Percentiles rank a stretch among this genome's conserved stretches.
Evolutionary conservation across 495 filamentous ascomycete genomes (phyloP).

Genomic region (Annulohypoxylon bovei): DNA sequence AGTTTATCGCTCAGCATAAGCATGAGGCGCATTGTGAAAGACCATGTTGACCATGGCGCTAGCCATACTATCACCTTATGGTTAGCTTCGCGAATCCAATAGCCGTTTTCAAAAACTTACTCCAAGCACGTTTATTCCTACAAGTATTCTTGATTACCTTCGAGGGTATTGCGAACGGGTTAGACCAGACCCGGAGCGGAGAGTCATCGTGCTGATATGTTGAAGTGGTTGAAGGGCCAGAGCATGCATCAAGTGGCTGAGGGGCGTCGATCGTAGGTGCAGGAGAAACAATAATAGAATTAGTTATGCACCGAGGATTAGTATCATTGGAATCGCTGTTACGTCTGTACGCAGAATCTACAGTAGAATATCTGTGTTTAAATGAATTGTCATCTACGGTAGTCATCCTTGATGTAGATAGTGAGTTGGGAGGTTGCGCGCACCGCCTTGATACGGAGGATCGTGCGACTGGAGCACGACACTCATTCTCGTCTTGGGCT

Average conservation of each 20-base stretch:
- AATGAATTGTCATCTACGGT: neutral
- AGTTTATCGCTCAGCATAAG: constrained; percentile 5
- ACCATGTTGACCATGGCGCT: constrained; percentile 7
- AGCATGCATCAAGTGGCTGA: neutral
- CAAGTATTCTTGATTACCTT: constrained; percentile 8
- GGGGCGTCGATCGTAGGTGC: neutral
- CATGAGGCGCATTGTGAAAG: constrained; percentile 8
- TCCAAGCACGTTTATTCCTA: constrained; percentile 6
- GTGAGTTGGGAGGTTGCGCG: neutral
- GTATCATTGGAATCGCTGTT: neutral
- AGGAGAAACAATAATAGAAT: constrained; percentile 5
- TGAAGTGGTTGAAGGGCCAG: neutral
- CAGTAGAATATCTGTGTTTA: neutral
- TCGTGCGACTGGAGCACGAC: neutral
- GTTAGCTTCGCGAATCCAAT: neutral
- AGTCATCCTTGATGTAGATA: neutral
- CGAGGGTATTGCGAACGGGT: neutral
- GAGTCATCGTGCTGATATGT: neutral
- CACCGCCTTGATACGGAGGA: no score
- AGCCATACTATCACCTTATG: neutral
- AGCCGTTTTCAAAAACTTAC: neutral
- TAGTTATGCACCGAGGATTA: neutral
- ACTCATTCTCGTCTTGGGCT: neutral
- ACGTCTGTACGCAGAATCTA: neutral
- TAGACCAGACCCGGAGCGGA: constrained; percentile 7